Evolutionary conservation across 164 flowering plant genomes (phyloP), one percentile per base, ranked within the genome.

Genomic region (Tetracentron sinense): DNA sequence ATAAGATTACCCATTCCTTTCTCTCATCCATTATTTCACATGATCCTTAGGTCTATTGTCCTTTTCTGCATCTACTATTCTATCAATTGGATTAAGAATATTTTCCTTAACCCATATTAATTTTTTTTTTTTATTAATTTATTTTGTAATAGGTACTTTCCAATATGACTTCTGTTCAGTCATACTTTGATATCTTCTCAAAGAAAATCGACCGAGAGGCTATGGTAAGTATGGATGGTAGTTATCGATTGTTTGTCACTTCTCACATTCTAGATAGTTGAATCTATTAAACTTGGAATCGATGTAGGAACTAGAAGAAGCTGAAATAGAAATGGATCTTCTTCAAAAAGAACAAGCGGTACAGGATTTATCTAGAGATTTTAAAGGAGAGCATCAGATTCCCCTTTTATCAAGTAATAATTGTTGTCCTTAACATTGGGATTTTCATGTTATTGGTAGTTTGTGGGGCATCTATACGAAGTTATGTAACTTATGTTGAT

Each of bases 251-350:
- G 19, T 17, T 30, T 59, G 20, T 63, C 48, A 47, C 35, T 46
- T 20, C n/a, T 35, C 3, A n/a, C 46, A 19, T 31, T 14, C 20
- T 53, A 15, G 57, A 33, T 26, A 20, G 42, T 16, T 38, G 16
- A 54, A 28, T 46, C 10, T 38, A n/a, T 54, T 20, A 46, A 60
- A 28, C 6, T 28, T 58, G 19, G 26, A 61, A 62, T 35, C 65
- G 16, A 60, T 74, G 42, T 67, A 92, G 97, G 93, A 84, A 68
- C 75, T 87, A 14, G 92, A 89, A 78, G 97, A 87, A 72, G 94
- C 92, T 70, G 96, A 89, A 78, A 70, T 89, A 26, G 97, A 92
- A 74, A 50, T 89, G 73, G 90, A 89, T 58, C 76, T 92, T 54
- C 79, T 87, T 60, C 83, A 79, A 56, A 77, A 78, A 67, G 89